Evolutionary conservation across 805 yeast species (phyloP).

Genomic region (Pichia manshurica): DNA sequence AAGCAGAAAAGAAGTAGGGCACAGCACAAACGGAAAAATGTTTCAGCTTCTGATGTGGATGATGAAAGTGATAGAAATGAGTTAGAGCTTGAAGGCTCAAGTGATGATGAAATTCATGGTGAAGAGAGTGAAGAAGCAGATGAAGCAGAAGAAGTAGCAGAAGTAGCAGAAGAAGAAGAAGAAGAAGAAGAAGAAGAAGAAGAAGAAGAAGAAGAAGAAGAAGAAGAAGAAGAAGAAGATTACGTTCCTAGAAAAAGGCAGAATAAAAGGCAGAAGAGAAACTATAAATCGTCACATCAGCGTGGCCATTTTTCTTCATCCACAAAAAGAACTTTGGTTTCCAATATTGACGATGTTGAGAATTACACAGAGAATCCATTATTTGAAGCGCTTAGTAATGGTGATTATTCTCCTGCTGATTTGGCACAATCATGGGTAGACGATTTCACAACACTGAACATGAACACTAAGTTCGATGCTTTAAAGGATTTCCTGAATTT

Average conservation of each 20-base stretch:
- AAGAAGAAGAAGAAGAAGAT: not conserved
- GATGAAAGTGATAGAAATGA: not conserved
- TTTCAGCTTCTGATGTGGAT: not conserved
- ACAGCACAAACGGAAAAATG: no score
- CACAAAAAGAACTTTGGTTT: not conserved
- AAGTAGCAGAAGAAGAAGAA: conserved; percentile 1
- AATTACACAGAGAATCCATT: conserved; percentile 43
- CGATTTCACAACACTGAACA: conserved; percentile 33
- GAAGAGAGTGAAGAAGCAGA: conserved; percentile 1
- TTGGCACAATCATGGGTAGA: conserved; percentile 56
- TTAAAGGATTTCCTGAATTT: conserved; percentile 63
- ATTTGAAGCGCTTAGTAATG: conserved; percentile 45
- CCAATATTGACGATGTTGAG: conserved; percentile 35
- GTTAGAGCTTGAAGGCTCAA: not conserved
- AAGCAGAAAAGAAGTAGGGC: no score
- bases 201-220: conserved; percentile 1
- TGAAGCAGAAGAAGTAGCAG: conserved; percentile 2
- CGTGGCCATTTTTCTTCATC: not conserved
- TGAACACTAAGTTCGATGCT: conserved; percentile 39
- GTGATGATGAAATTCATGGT: no score
- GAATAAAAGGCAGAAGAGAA: not conserved
- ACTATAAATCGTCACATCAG: not conserved
- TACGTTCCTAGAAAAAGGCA: not conserved
- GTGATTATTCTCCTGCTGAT: conserved; percentile 45
- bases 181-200: not conserved